Evolutionary conservation across 2,329 filamentous ascomycete species (phyloP).

Genomic region (Fusarium veterinarium): DNA sequence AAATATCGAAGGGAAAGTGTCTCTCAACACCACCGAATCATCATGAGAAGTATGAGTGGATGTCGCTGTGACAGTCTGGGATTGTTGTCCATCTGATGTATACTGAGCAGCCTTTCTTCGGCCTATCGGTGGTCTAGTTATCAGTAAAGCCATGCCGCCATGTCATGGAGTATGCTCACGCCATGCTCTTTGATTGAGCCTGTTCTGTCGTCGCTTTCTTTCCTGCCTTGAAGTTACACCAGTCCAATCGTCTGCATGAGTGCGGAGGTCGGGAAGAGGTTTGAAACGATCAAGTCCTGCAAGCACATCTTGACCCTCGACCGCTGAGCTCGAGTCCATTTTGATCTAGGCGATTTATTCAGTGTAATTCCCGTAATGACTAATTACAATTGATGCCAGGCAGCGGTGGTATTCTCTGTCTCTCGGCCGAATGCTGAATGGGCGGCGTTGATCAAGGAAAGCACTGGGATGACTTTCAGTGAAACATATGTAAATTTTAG

Average conservation of each 20-base stretch:
- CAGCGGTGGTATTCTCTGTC: too few relatives aligned
- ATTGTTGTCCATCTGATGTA: background rate
- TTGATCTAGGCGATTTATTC: rapidly evolving
- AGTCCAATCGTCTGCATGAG: background rate
- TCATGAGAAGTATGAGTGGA: background rate
- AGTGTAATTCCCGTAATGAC: rapidly evolving
- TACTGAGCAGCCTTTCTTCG: background rate
- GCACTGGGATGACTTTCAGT: background rate
- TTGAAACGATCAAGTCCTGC: background rate
- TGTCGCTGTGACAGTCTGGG: background rate
- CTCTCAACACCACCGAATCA: background rate
- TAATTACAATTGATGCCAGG: background rate
- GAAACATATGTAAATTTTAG: background rate
- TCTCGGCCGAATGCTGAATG: background rate
- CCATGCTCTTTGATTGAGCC: background rate
- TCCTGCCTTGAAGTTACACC: background rate
- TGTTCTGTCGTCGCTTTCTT: background rate
- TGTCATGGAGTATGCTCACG: background rate
- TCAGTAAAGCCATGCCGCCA: background rate
- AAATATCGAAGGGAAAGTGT: rapidly evolving
- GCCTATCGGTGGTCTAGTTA: background rate
- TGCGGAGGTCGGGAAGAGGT: background rate
- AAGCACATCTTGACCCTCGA: background rate
- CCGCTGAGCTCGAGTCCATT: too few relatives aligned
- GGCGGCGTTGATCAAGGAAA: background rate